Evolutionary conservation across 805 yeast genomes (phyloP), one percentile per base, ranked within the genome.

Genomic region (Ogataea nakhonphanomensis): DNA sequence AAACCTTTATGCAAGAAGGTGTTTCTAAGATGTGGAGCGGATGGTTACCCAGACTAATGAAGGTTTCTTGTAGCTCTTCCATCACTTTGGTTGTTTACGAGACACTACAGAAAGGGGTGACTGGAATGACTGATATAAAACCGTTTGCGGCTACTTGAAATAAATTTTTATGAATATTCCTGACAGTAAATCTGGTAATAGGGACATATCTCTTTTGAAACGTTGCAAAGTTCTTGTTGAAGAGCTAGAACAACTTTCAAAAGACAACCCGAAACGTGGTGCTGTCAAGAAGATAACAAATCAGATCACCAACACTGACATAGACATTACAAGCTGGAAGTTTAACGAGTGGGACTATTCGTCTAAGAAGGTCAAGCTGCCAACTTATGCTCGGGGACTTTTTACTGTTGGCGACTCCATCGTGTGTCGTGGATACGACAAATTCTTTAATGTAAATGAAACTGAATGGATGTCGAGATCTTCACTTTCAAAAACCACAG

Each of bases 291-390:
- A 52, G 32, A 44, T 48, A 12, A 43, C 49, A 7, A 53, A 57
- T 41, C 40, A 35, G 5, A 37, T 63, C 1, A 40, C 40, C 25
- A 52, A 52, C 13, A 39, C 63, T 5, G 44, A 53, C 15, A 39
- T 42, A 4, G 44, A 47, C 8, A 41, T 62, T 6, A 35, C 45
- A 15, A 59, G 71, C 37, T 91, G 98, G 98, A 85, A 81, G 60
- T 89, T 88, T 64, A 78, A 81, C 43, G 99, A 91, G 50, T 90
- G 88, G 85, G 96, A 86, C 53, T 91, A 86, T 55, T 78, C 78
- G 12, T 74, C 71, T 39, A 65, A 67, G 8, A 72, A 72, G 35
- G 65, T 77, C 5, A 44, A 42, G 1, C 65, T 91, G 7, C 96
- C 96, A 0, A 70, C 78, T 5, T 65, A 78, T 37, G 95, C 97